Evolutionary conservation across 73 alveolate genomes (phyloP).

Genomic region (Vitrella brassicaformis): DNA sequence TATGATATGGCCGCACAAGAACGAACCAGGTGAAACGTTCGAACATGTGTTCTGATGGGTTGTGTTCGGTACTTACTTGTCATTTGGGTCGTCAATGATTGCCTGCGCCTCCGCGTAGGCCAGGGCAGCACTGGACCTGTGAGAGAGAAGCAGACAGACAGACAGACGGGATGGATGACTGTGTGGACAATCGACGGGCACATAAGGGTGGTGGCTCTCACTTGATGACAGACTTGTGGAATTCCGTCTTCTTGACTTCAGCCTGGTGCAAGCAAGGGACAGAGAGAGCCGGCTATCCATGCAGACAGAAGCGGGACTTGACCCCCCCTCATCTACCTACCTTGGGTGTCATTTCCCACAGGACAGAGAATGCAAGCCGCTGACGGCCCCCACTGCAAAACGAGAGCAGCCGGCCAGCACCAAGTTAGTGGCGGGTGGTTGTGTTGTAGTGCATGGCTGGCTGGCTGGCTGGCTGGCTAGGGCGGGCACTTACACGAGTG

Average conservation of each 20-base stretch:
- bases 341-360: constrained; percentile 80
- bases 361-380: constrained; percentile 77
- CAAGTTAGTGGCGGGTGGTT: too few relatives aligned
- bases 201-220: too few relatives aligned
- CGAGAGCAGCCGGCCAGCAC: too few relatives aligned
- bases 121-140: constrained; percentile 55
- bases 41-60: constrained; percentile 6
- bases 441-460: too few relatives aligned
- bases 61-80: constrained; percentile 7
- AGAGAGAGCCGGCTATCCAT: too few relatives aligned
- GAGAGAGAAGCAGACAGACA: too few relatives aligned
- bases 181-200: too few relatives aligned
- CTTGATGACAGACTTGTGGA: constrained; percentile 43
- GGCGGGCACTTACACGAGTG: constrained; percentile 16
- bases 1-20: not conserved
- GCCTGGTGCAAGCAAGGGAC: too few relatives aligned
- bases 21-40: not conserved
- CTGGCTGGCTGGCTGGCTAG: too few relatives aligned
- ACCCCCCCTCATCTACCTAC: too few relatives aligned
- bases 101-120: constrained; percentile 61
- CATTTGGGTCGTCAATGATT: constrained; percentile 24
- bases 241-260: constrained; percentile 44
- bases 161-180: too few relatives aligned
- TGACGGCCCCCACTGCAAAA: constrained; percentile 53
- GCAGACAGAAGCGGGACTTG: too few relatives aligned